These are phyloP conservation scores for Xylaria scruposa DNA, from an alignment of 495 filamentous ascomycete genomes.

Conservation along the genomic window DNA sequence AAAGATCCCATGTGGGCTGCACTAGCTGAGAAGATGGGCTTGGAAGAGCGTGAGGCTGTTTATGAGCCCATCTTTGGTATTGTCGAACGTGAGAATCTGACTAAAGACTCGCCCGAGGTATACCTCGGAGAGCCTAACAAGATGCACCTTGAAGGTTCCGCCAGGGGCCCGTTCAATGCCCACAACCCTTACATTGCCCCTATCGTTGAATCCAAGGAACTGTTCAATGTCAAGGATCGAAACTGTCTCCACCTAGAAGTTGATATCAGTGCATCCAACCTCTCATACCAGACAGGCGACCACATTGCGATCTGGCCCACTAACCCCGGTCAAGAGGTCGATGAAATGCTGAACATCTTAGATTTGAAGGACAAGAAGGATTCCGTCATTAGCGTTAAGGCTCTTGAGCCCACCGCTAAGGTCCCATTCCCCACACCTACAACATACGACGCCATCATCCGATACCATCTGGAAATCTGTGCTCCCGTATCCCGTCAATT, in stretches of 20 bases:
- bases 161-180: slow-evolving; percentile 92
- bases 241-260: slow-evolving; percentile 99
- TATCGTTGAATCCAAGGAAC: slow-evolving; percentile 84
- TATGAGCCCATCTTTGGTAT: slow-evolving; percentile 94
- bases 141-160: slow-evolving; percentile 83
- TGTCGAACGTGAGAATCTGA: slow-evolving; percentile 74
- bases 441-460: slow-evolving; percentile 90
- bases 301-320: slow-evolving; percentile 98
- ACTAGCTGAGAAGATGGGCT: slow-evolving; percentile 76
- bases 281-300: slow-evolving; percentile 94
- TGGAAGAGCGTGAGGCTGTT: slow-evolving; percentile 94
- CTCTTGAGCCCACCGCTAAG: slow-evolving; percentile 93
- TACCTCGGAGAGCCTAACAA: slow-evolving; percentile 98
- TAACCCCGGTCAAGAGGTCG: slow-evolving; percentile 90
- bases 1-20: slow-evolving; percentile 99
- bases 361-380: slow-evolving; percentile 78
- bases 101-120: slow-evolving; percentile 80
- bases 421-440: slow-evolving; percentile 97
- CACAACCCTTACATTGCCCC: slow-evolving; percentile 98
- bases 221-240: slow-evolving; percentile 89
- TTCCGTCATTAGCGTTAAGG: slow-evolving; percentile 87
- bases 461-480: slow-evolving; percentile 98
- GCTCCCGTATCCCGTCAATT: slow-evolving; percentile 97
- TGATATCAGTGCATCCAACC: slow-evolving; percentile 82
- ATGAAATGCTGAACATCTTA: slow-evolving; percentile 83